Evolutionary conservation across 768 basidiomycete genomes (phyloP).

Genomic region (Mycena latifolia): DNA sequence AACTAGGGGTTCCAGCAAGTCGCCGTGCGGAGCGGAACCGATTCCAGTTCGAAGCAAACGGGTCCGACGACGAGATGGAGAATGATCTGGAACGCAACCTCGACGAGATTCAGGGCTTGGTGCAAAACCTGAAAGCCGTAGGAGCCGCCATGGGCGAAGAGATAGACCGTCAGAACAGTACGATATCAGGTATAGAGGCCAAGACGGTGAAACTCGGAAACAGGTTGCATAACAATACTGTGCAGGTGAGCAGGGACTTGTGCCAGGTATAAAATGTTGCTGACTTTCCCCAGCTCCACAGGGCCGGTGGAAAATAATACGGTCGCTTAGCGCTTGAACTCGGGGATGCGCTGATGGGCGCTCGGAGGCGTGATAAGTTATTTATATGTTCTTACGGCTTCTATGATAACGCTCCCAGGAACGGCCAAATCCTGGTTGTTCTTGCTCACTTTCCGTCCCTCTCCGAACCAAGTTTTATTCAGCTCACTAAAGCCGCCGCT

Average conservation of each 20-base stretch:
- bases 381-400: no score
- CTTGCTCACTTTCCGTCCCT: no score
- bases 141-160: slow-evolving; percentile 75
- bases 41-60: slow-evolving; percentile 82
- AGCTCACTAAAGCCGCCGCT: no score
- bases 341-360: no score
- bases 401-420: no score
- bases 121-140: slow-evolving; percentile 69
- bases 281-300: slow-evolving; percentile 8
- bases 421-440: no score
- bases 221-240: slow-evolving; percentile 71
- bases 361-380: no score
- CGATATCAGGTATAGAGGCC: slow-evolving; percentile 67
- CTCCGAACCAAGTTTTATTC: no score
- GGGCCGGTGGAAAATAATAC: slow-evolving; percentile 10
- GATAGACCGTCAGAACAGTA: slow-evolving; percentile 73
- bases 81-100: slow-evolving; percentile 83
- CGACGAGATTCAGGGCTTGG: slow-evolving; percentile 71
- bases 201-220: slow-evolving; percentile 72
- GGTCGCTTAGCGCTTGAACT: no score
- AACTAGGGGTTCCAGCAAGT: background rate
- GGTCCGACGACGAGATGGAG: slow-evolving; percentile 80
- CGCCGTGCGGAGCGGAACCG: slow-evolving; percentile 57
- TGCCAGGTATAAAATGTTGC: background rate
- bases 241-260: slow-evolving; percentile 54